A percentile compares a stretch with the other conserved stretches of the same genome.
Conservation (phyloP, 306 rosid genomes). For the Lithocarpus polystachyus region DNA sequence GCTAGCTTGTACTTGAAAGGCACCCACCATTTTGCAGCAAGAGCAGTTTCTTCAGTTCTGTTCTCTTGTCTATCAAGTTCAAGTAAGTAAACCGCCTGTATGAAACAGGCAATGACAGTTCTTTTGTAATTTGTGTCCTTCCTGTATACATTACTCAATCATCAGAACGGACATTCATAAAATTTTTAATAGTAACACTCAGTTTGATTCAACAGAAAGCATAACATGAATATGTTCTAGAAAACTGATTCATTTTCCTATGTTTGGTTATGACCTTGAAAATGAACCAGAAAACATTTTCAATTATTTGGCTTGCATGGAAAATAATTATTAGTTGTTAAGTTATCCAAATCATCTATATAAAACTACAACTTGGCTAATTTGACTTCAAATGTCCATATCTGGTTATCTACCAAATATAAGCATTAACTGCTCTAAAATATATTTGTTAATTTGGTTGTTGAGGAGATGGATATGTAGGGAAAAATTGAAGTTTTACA, state of each 20-base stretch:
- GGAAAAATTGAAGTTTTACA: too few relatives aligned
- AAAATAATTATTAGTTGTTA: too few relatives aligned
- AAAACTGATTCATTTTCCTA: too few relatives aligned
- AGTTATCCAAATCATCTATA: background rate
- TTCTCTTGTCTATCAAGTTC: constrained; percentile 92
- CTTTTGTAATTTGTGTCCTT: constrained; percentile 70
- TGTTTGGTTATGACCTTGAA: too few relatives aligned
- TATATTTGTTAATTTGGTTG: background rate
- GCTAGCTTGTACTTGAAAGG: constrained; percentile 85
- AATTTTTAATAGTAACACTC: background rate
- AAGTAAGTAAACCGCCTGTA: constrained; percentile 88
- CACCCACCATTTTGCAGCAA: constrained; percentile 96
- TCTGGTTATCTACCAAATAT: background rate
- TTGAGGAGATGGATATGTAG: background rate
- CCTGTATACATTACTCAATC: constrained; percentile 42
- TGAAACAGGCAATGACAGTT: constrained; percentile 85
- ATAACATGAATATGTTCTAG: too few relatives aligned
- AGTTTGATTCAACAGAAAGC: too few relatives aligned
- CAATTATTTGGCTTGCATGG: too few relatives aligned
- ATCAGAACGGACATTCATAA: background rate
- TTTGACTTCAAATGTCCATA: background rate
- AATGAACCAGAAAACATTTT: too few relatives aligned
- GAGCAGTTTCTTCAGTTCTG: constrained; percentile 50
- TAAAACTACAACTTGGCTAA: background rate
- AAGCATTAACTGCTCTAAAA: background rate